phyloP scores from a whole-genome alignment of 1,284 basidiomycete genomes.

The Irpex sp. region DNA sequence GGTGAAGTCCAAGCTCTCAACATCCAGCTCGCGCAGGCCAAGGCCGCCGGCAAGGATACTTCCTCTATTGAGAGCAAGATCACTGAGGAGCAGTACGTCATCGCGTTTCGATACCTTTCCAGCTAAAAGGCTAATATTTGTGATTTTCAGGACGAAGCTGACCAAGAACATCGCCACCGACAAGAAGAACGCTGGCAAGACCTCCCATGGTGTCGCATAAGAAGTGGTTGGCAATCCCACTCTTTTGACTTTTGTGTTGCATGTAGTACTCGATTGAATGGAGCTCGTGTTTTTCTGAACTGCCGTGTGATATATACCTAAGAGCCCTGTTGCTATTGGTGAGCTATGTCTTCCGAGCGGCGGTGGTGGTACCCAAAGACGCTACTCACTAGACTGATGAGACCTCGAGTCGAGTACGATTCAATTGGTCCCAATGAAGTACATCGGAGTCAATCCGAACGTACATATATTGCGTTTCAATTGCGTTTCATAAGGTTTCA shows the following conservation, averaged over 20 bases:
- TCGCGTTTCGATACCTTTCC: background rate
- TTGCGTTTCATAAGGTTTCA: too few relatives aligned
- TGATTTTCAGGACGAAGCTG: conserved; percentile 3
- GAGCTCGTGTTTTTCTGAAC: background rate
- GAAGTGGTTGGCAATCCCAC: background rate
- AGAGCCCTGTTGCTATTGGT: background rate
- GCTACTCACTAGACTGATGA: too few relatives aligned
- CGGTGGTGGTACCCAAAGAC: too few relatives aligned
- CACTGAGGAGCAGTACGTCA: conserved; percentile 28
- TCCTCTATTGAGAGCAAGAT: conserved; percentile 26
- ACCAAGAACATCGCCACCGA: conserved; percentile 33
- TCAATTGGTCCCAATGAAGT: too few relatives aligned
- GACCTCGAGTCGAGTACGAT: too few relatives aligned
- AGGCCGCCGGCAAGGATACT: conserved; percentile 33
- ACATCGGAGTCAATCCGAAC: too few relatives aligned
- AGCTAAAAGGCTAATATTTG: background rate
- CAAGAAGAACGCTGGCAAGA: conserved; percentile 27
- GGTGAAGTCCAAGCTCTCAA: conserved; percentile 37
- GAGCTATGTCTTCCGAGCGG: too few relatives aligned
- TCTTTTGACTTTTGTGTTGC: background rate
- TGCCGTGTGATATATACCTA: background rate
- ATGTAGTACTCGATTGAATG: background rate
- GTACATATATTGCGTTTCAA: too few relatives aligned
- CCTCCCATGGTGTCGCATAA: conserved; percentile 29
- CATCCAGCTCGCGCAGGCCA: conserved; percentile 39